Evolutionary conservation across 805 yeast genomes (phyloP).

Genomic region (Wickerhamiella occidentalis): DNA sequence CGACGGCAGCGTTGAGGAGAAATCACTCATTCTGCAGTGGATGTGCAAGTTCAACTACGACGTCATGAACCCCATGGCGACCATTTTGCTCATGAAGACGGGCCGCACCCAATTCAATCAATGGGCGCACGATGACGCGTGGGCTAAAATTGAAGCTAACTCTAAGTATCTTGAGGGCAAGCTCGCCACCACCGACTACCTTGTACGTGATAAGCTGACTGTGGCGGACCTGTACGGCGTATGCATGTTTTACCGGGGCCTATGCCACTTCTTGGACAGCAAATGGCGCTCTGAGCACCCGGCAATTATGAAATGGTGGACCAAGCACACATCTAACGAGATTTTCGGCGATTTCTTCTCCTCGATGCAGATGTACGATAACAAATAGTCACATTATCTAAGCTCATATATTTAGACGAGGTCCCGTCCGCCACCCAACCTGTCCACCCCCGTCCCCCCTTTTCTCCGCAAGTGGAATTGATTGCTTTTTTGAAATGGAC

Average conservation of each 20-base stretch:
- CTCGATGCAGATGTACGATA: conserved; percentile 1
- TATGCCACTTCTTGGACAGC: conserved; percentile 46
- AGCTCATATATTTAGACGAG: not conserved
- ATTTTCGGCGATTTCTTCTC: conserved; percentile 38
- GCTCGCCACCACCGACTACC: conserved; percentile 48
- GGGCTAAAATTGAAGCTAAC: conserved; percentile 31
- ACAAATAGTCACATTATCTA: not conserved
- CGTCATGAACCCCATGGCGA: conserved; percentile 32
- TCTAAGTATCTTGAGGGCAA: conserved; percentile 32
- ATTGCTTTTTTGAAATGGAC: conserved; percentile 3
- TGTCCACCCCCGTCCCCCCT: not conserved
- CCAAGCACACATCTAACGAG: conserved; percentile 38
- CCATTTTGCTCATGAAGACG: conserved; percentile 44
- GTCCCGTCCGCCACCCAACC: not conserved
- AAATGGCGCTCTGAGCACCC: conserved; percentile 58
- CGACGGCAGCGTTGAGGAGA: conserved; percentile 40
- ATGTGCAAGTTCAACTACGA: conserved; percentile 65
- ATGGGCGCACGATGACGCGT: conserved; percentile 43
- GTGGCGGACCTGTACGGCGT: conserved; percentile 55
- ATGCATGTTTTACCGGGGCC: conserved; percentile 40
- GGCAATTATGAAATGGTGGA: conserved; percentile 57
- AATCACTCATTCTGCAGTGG: conserved; percentile 64
- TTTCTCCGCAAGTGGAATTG: not conserved
- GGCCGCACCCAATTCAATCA: conserved; percentile 71
- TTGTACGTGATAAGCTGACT: conserved; percentile 56